Percentiles rank a stretch among this genome's conserved stretches.
These are phyloP conservation scores for Grifola frondosa DNA, from an alignment of 1,284 basidiomycete species.

Conservation along the genomic window DNA sequence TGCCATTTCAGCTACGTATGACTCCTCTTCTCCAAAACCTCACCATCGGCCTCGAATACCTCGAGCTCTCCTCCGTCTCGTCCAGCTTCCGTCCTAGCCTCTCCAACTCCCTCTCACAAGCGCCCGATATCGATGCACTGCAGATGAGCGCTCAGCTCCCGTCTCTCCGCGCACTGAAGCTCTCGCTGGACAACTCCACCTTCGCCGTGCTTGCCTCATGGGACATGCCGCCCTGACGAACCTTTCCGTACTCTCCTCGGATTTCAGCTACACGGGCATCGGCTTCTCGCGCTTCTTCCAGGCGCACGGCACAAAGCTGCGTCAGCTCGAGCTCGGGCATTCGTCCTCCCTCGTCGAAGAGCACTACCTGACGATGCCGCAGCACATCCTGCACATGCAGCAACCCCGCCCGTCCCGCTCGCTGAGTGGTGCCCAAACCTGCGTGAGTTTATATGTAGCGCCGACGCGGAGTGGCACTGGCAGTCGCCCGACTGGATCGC, in stretches of 20 bases:
- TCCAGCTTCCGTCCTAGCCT: slow-evolving; percentile 27
- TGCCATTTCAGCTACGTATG: slow-evolving; percentile 56
- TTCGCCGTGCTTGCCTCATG: slow-evolving; percentile 60
- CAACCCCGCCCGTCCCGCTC: slow-evolving; percentile 42
- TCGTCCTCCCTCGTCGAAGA: slow-evolving; percentile 63
- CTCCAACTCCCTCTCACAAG: slow-evolving; percentile 22
- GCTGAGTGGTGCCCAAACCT: slow-evolving; percentile 66
- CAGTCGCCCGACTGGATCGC: slow-evolving; percentile 74
- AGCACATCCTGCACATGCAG: slow-evolving; percentile 29
- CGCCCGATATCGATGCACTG: slow-evolving; percentile 24
- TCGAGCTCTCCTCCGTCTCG: slow-evolving; percentile 55
- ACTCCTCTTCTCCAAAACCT: slow-evolving; percentile 51
- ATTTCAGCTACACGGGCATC: slow-evolving; percentile 60
- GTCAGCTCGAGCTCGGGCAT: slow-evolving; percentile 70
- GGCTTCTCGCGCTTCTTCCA: slow-evolving; percentile 67
- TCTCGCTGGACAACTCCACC: slow-evolving; percentile 67
- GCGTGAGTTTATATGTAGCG: slow-evolving; percentile 66
- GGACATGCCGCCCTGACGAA: slow-evolving; percentile 57
- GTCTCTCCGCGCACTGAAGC: slow-evolving; percentile 61
- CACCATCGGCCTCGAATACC: slow-evolving; percentile 48
- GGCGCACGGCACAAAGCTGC: slow-evolving; percentile 58
- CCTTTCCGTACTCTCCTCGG: slow-evolving; percentile 64
- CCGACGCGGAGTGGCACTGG: slow-evolving; percentile 80
- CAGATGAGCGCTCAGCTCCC: slow-evolving; percentile 44
- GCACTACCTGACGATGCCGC: slow-evolving; percentile 52